phyloP scores from a whole-genome alignment of 129 eudicot species.

The Solidago caesia region DNA sequence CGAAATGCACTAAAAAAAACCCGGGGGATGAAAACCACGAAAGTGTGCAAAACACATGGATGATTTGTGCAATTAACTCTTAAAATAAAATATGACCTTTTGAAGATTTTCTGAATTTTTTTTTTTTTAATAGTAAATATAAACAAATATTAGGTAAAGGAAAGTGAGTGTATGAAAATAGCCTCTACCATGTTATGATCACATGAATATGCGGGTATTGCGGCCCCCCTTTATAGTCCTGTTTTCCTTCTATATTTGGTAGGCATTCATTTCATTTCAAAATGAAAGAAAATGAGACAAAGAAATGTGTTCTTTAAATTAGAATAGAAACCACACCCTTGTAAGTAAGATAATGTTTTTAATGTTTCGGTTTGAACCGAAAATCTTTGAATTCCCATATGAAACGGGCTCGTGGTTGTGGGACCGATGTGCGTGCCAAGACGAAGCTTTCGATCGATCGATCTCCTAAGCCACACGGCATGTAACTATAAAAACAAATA shows the following conservation, averaged over 20 bases:
- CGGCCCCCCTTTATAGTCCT: constrained; percentile 33
- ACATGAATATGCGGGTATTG: constrained; percentile 38
- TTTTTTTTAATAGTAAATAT: no score
- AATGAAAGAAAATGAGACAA: constrained; percentile 29
- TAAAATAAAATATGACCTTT: no score
- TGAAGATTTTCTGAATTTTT: no score
- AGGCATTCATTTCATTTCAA: constrained; percentile 24
- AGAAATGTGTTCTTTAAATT: constrained; percentile 24
- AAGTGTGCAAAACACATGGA: no score
- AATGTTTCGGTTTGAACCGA: neutral
- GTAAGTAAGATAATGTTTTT: constrained; percentile 16
- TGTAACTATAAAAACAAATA: constrained; percentile 17
- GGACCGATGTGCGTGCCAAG: neutral
- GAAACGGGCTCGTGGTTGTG: constrained; percentile 4
- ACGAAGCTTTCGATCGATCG: no score
- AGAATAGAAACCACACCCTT: neutral
- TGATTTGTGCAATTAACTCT: no score
- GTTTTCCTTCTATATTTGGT: constrained; percentile 30
- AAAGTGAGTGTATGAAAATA: constrained; percentile 24
- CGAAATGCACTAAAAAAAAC: no score
- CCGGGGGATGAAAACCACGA: no score
- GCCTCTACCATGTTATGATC: constrained; percentile 52
- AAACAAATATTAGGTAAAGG: constrained; percentile 7
- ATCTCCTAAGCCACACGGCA: neutral
- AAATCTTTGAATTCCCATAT: neutral